phyloP scores from a whole-genome alignment of 805 yeast genomes.

The Hemisphaericaspora nanyangensis region DNA sequence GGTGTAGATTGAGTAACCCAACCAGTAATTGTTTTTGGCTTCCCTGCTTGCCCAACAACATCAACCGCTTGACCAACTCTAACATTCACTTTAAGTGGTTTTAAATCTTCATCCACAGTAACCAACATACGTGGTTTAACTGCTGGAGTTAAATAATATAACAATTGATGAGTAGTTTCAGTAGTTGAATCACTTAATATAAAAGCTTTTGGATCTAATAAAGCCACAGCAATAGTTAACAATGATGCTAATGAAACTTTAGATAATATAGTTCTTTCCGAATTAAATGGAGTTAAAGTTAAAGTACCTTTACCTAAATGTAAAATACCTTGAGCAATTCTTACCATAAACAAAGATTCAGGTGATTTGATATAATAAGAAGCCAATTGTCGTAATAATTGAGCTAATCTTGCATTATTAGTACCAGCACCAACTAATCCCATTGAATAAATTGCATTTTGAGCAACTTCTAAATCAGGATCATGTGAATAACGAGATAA shows the following conservation, averaged over 20 bases:
- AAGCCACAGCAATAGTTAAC: constrained; percentile 76
- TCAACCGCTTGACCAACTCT: constrained; percentile 99
- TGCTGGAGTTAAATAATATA: constrained; percentile 83
- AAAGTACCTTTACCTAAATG: constrained; percentile 96
- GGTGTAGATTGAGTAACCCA: constrained; percentile 99
- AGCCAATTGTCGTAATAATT: constrained; percentile 90
- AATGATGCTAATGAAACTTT: constrained; percentile 88
- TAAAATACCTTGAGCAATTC: constrained; percentile 91
- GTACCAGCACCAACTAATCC: constrained; percentile 99
- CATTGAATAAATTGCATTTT: constrained; percentile 93
- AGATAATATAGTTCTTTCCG: constrained; percentile 81
- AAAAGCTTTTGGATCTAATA: constrained; percentile 82
- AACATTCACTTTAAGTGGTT: constrained; percentile 92
- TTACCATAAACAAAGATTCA: constrained; percentile 85
- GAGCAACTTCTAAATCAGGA: constrained; percentile 88
- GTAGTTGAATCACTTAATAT: constrained; percentile 58
- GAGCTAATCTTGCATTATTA: constrained; percentile 96
- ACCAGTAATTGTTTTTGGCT: constrained; percentile 97
- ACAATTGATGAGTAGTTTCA: constrained; percentile 63
- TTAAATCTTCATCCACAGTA: constrained; percentile 86
- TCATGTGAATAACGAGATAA: constrained; percentile 96
- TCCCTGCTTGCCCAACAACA: constrained; percentile 98
- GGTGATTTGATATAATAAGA: constrained; percentile 87
- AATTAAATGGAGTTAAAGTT: constrained; percentile 83
- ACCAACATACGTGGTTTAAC: constrained; percentile 89